phyloP scores from a whole-genome alignment of 306 rosid genomes.

The Parietaria judaica region DNA sequence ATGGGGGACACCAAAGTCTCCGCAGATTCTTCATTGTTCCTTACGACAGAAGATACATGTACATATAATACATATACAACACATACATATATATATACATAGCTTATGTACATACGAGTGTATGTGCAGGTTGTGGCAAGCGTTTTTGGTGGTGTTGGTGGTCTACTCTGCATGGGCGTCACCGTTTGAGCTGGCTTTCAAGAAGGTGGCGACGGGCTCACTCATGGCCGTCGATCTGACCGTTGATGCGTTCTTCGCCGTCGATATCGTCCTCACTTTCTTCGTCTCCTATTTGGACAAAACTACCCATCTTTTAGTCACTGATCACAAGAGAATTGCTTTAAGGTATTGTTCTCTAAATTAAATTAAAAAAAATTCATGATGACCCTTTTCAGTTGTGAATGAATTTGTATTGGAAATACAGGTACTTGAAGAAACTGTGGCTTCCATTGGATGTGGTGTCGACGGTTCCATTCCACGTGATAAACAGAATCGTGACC shows the following conservation, averaged over 20 bases:
- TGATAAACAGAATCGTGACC: constrained; percentile 36
- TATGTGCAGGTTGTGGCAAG: constrained; percentile 65
- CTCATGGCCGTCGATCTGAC: constrained; percentile 49
- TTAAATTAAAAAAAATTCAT: too few relatives aligned
- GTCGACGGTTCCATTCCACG: constrained; percentile 65
- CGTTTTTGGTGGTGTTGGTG: constrained; percentile 58
- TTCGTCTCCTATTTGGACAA: constrained; percentile 83
- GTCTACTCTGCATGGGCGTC: constrained; percentile 86
- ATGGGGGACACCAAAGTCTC: constrained; percentile 40
- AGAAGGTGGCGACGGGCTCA: constrained; percentile 33
- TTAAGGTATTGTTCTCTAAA: constrained; percentile 29
- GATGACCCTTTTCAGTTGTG: too few relatives aligned
- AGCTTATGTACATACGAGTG: constrained; percentile 14
- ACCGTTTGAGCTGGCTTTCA: constrained; percentile 79
- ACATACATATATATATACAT: neutral
- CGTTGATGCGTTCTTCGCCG: constrained; percentile 63
- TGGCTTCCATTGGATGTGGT: constrained; percentile 64
- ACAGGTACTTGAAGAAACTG: constrained; percentile 55
- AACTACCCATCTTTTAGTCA: constrained; percentile 65
- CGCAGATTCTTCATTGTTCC: constrained; percentile 52
- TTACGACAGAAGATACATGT: constrained; percentile 68
- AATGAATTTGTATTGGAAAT: neutral
- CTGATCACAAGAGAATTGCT: constrained; percentile 72
- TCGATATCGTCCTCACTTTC: constrained; percentile 63
- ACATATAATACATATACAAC: neutral